These are phyloP conservation scores for Pulchroboletus neoregius DNA, from an alignment of 1,284 basidiomycete species.

Conservation along the genomic window DNA sequence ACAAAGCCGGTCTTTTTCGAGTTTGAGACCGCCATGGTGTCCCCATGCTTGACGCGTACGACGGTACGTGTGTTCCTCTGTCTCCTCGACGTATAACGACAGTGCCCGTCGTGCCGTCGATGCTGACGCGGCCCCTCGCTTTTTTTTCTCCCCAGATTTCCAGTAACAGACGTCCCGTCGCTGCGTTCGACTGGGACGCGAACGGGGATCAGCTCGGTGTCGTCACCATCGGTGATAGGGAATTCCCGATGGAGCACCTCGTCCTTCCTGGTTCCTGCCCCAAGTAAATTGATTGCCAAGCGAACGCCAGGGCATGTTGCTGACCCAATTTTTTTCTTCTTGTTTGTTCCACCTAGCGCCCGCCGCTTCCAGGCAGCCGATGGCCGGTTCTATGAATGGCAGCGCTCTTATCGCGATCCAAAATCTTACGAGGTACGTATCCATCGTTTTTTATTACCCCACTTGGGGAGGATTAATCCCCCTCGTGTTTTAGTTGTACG, in stretches of 20 bases:
- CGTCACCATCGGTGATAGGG: constrained; percentile 50
- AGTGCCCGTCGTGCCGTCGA: background rate
- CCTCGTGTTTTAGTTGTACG: constrained; percentile 40
- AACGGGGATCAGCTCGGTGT: constrained; percentile 54
- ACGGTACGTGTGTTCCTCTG: constrained; percentile 52
- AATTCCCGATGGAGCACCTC: constrained; percentile 59
- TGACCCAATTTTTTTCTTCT: constrained; percentile 4
- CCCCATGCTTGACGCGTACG: constrained; percentile 40
- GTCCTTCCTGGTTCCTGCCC: constrained; percentile 48
- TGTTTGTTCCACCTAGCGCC: constrained; percentile 39
- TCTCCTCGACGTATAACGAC: background rate
- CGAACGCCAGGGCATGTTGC: background rate
- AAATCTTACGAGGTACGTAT: constrained; percentile 51
- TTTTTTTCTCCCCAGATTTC: constrained; percentile 34
- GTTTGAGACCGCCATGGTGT: constrained; percentile 50
- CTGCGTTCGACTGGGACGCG: constrained; percentile 57
- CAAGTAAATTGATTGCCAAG: constrained; percentile 35
- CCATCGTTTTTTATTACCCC: background rate
- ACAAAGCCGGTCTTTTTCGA: constrained; percentile 56
- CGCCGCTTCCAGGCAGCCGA: constrained; percentile 56
- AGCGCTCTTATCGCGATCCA: constrained; percentile 43
- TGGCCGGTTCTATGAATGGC: constrained; percentile 58
- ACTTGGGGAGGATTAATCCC: background rate
- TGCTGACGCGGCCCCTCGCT: constrained; percentile 1
- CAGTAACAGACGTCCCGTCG: constrained; percentile 52